Evolutionary conservation across 2,329 filamentous ascomycete species (phyloP), one percentile per base, ranked within the genome.

Genomic region (Cladophialophora exuberans): DNA sequence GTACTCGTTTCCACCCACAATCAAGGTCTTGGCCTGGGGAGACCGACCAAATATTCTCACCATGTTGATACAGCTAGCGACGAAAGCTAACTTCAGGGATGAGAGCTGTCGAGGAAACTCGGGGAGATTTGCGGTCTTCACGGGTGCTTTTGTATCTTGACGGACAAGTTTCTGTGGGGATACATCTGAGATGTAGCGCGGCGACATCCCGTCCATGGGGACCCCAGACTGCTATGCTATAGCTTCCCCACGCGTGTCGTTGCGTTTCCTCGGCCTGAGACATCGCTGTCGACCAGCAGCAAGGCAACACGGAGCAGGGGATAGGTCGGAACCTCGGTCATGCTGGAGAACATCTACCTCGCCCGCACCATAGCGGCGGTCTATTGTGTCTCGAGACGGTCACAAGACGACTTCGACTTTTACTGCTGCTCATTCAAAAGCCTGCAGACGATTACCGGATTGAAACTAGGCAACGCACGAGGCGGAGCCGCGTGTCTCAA

Each of bases 1-100:
- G 20, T 44, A 52, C 38, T 44, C 38, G 15, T 44, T 18, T 4
- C 49, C 39, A 15, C 49, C 49, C 7, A 52, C 49, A 28, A 52
- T 39, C 26, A 52, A 23, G n/a, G 20, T 42, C 18, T 35, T 13
- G 6, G 49, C 18, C 9, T 35, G 35, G 13, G 49, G 41, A n/a
- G 26, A 20, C 10, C 26, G 13, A 33, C 23, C 13, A 11, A 35
- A 35, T 9, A 52, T 3, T 25, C 23, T 43, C 10, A 52, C 28
- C 49, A 52, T 52, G 20, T 33, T 36, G 18, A 35, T 35, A 22
- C 15, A 36, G 15, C 6, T 2, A 7, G 15, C 22, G 6, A 28
- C 23, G 23, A 47, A 38, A n/a, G 22, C 30, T 11, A 18, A 23
- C 6, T 13, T 17, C 6, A n/a, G 44, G 4, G 7, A 10, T 23